A percentile compares a stretch with the other conserved stretches of the same genome.
phyloP scores from a whole-genome alignment of 202 grass and related monocot species.

The Zizania palustris region DNA sequence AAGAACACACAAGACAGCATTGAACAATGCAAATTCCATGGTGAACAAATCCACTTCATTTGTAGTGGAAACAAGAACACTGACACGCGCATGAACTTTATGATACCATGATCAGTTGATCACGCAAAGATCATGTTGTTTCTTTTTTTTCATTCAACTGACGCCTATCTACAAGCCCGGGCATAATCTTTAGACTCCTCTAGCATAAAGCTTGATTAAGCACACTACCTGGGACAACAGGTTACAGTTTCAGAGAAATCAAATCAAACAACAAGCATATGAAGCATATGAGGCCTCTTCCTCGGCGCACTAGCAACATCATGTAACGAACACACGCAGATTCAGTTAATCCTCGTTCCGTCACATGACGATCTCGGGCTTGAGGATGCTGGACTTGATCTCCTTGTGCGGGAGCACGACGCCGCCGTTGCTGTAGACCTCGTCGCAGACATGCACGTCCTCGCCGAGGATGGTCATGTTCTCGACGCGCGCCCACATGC shows the following conservation, averaged over 20 bases:
- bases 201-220: slow-evolving; percentile 13
- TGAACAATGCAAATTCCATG: not conserved
- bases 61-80: not conserved
- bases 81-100: not conserved
- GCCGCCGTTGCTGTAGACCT: slow-evolving; percentile 91
- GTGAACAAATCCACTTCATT: not conserved
- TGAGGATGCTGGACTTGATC: slow-evolving; percentile 93
- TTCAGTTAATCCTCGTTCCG: not conserved
- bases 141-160: slow-evolving; percentile 22
- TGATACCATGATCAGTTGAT: not conserved
- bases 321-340: not conserved
- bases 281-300: not conserved
- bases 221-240: slow-evolving; percentile 27
- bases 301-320: not conserved
- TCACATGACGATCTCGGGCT: slow-evolving; percentile 96
- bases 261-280: slow-evolving; percentile 49
- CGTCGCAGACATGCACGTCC: slow-evolving; percentile 90
- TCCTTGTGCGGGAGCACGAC: slow-evolving; percentile 92
- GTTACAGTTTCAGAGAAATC: slow-evolving; percentile 47
- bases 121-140: not conserved
- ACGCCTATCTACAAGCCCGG: slow-evolving; percentile 44
- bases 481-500: slow-evolving; percentile 83
- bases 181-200: slow-evolving; percentile 25
- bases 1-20: too few species aligned
- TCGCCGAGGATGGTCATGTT: slow-evolving; percentile 93